Conservation (phyloP, 257 asterid species). For the Misopates orontium region DNA sequence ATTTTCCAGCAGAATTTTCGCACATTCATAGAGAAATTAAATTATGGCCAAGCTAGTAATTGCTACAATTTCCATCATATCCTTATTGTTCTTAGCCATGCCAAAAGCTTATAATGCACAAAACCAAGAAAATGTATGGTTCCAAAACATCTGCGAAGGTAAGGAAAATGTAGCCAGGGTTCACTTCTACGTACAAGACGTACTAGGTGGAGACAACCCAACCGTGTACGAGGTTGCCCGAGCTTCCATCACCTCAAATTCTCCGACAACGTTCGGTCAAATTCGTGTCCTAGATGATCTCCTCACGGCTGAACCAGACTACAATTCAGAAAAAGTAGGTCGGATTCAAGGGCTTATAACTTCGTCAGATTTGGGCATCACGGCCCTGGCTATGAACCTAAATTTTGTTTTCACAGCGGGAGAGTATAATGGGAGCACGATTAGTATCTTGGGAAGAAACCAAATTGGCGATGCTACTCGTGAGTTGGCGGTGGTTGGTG, state of each 20-base stretch:
- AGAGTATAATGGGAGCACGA: slow-evolving; percentile 37
- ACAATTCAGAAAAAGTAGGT: slow-evolving; percentile 32
- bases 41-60: slow-evolving; percentile 29
- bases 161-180: slow-evolving; percentile 24
- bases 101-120: slow-evolving; percentile 12
- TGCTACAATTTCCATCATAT: background rate
- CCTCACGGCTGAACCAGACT: slow-evolving; percentile 34
- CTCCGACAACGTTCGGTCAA: slow-evolving; percentile 33
- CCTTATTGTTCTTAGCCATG: background rate
- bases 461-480: background rate
- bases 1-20: too few relatives aligned
- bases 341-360: slow-evolving; percentile 37
- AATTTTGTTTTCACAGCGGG: slow-evolving; percentile 41
- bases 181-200: slow-evolving; percentile 40
- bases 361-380: slow-evolving; percentile 18
- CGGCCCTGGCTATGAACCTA: slow-evolving; percentile 32
- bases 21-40: background rate
- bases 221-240: slow-evolving; percentile 39
- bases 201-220: slow-evolving; percentile 23
- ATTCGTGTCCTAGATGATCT: slow-evolving; percentile 36
- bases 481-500: slow-evolving; percentile 45
- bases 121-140: slow-evolving; percentile 11
- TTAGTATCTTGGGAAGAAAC: slow-evolving; percentile 41
- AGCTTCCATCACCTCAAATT: slow-evolving; percentile 33
- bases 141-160: slow-evolving; percentile 16